Conservation (phyloP, 192 early-diverging fungal genomes). For the Umbelopsis sp. region DNA sequence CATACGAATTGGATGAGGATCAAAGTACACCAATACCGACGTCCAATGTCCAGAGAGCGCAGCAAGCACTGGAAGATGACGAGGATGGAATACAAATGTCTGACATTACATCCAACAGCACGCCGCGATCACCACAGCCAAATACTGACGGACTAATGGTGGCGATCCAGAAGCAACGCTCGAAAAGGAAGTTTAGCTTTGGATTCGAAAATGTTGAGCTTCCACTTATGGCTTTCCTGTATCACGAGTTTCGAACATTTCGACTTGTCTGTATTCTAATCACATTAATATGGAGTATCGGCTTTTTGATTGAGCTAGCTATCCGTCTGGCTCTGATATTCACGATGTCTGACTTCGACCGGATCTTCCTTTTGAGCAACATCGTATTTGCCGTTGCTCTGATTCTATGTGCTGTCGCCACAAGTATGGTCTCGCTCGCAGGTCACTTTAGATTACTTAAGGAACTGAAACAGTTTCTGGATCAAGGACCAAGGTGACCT, state of each 20-base stretch:
- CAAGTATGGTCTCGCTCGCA: too few species aligned
- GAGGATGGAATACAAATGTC: not conserved
- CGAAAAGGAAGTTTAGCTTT: not conserved
- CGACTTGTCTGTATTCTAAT: not conserved
- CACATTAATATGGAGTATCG: not conserved
- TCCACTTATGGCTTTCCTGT: not conserved
- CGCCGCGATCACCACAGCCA: too few species aligned
- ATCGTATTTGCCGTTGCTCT: not conserved
- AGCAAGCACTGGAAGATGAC: not conserved
- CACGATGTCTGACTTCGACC: not conserved
- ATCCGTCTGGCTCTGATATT: slow-evolving; percentile 1
- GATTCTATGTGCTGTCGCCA: not conserved
- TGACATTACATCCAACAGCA: not conserved
- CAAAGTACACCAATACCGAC: not conserved
- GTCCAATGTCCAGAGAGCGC: too few species aligned
- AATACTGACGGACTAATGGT: too few species aligned
- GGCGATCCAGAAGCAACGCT: too few species aligned
- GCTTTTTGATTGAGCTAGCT: slow-evolving; percentile 4
- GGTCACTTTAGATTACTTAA: too few species aligned
- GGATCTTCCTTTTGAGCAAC: not conserved
- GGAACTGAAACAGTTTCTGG: too few species aligned
- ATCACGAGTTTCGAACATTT: not conserved
- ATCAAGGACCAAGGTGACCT: too few species aligned
- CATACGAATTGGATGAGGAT: not conserved
- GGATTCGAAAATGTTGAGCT: not conserved